Conservation (phyloP, 208 protist species). For the Trypanosomatidae sp. region DNA sequence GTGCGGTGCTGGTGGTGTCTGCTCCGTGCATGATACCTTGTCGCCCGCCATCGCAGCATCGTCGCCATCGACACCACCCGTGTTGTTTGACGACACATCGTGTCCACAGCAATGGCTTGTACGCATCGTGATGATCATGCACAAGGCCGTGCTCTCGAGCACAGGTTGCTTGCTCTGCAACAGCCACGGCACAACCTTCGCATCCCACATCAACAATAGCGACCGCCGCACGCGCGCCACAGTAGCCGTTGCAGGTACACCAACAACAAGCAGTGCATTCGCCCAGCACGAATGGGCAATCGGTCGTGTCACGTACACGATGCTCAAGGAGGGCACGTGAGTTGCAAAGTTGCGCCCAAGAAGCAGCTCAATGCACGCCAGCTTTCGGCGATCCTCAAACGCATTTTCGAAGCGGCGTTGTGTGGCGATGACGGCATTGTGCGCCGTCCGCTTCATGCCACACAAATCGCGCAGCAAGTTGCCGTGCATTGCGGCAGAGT, state of each 20-base stretch:
- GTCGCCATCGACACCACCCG: background rate
- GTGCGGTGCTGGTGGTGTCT: background rate
- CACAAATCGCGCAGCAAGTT: conserved; percentile 75
- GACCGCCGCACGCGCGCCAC: conserved; percentile 19
- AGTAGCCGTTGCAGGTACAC: conserved; percentile 15
- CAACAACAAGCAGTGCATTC: conserved; percentile 35
- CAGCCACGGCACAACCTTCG: conserved; percentile 13
- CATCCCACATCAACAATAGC: conserved; percentile 31
- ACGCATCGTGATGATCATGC: conserved; percentile 24
- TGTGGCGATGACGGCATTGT: conserved; percentile 78
- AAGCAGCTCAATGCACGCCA: conserved; percentile 57
- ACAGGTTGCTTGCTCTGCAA: conserved; percentile 3
- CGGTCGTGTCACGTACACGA: conserved; percentile 41
- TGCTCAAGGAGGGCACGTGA: conserved; percentile 62
- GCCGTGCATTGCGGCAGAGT: conserved; percentile 87
- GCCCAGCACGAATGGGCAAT: conserved; percentile 42
- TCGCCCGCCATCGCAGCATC: background rate
- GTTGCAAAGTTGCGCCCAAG: conserved; percentile 51
- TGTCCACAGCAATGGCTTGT: conserved; percentile 4
- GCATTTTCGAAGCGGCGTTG: conserved; percentile 74
- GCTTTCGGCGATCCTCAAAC: conserved; percentile 78
- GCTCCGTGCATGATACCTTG: conserved; percentile 10
- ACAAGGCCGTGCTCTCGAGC: conserved; percentile 39
- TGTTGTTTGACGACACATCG: background rate
- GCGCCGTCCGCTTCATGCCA: conserved; percentile 32